phyloP scores from a whole-genome alignment of 2,329 filamentous ascomycete genomes.

The Hypoxylon sp. region DNA sequence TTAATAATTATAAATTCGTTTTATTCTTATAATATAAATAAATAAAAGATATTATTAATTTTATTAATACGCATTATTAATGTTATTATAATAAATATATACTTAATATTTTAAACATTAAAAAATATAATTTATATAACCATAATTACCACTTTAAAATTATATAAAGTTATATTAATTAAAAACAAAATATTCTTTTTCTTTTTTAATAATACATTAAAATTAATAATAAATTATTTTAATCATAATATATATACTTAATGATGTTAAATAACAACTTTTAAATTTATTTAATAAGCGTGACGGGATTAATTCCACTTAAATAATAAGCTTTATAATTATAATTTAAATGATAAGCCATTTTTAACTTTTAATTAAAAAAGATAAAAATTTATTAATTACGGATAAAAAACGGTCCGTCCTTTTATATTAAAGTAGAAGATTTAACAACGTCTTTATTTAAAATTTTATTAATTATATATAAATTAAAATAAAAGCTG shows the following conservation, averaged over 20 bases:
- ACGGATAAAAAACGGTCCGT: not conserved
- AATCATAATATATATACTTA: too few species aligned
- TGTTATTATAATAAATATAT: not conserved
- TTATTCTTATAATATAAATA: not conserved
- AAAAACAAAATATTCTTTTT: not conserved
- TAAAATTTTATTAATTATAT: too few species aligned
- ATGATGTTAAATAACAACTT: not conserved
- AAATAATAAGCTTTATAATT: too few species aligned
- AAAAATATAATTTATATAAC: not conserved
- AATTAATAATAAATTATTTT: too few species aligned
- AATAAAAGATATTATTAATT: not conserved
- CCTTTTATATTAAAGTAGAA: not conserved
- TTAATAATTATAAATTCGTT: not conserved
- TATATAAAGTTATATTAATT: constrained; percentile 1
- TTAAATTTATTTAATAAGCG: not conserved
- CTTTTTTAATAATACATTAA: not conserved
- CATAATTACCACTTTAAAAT: not conserved
- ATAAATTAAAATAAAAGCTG: too few species aligned
- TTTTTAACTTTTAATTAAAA: not conserved
- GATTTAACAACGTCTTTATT: too few species aligned
- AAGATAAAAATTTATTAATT: not conserved
- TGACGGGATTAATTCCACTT: not conserved
- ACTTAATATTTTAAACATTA: not conserved
- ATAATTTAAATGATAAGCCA: not conserved
- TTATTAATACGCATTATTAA: not conserved